Base-by-base conservation (phyloP, 2,329 filamentous ascomycete genomes). In the Neofusicoccum kwambonambiense region DNA sequence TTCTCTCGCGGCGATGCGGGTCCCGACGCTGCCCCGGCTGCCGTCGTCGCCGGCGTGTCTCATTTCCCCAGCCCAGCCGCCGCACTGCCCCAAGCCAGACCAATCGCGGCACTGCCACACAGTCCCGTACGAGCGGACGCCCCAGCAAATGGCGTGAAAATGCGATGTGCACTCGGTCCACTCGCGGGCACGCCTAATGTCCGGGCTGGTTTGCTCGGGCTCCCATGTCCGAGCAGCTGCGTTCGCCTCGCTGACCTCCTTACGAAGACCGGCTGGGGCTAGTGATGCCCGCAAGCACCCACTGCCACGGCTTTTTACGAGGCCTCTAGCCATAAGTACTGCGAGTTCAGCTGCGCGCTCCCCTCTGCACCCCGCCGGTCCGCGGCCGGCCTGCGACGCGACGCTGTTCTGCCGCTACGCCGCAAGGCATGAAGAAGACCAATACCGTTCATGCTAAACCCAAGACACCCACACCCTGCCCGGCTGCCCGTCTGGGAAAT, bases 361-460 rank as follows among this genome's bases (percentile, higher is more conserved):
- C 27, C 27, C 27, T 31, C 27, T 31, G 27, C 27, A 31, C 27
- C 27, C 27, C 27, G 27, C 27, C 27, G 27, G 27, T 31, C 27
- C 27, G 27, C 27, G 27, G 27, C 6, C 27, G n/a, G 19, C n/a
- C 42, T 47, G 56, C 34, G 56, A 56, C 52, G 17, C 56, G 42
- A 37, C 12, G 27, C 27, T 19, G 22, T 8, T 39, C 41, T 35
- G 22, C 22, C 47, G 31, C 47, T 27, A 27, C 17, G 47, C 27
- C 27, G 47, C 56, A 27, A 34, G n/a, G 56, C 56, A 60, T 60
- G 27, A 60, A 3, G 42, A 60, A 41, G 41, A 37, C 56, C 56
- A 15, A 60, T 47, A 60, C 56, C 56, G 31, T 60, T 60, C 56
- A 60, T 60, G 56, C 56, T 60, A 60, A 60, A 60, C 56, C 56